Evolutionary conservation across 768 basidiomycete species (phyloP), one percentile per base, ranked within the genome.

Genomic region (Pholiota molesta): DNA sequence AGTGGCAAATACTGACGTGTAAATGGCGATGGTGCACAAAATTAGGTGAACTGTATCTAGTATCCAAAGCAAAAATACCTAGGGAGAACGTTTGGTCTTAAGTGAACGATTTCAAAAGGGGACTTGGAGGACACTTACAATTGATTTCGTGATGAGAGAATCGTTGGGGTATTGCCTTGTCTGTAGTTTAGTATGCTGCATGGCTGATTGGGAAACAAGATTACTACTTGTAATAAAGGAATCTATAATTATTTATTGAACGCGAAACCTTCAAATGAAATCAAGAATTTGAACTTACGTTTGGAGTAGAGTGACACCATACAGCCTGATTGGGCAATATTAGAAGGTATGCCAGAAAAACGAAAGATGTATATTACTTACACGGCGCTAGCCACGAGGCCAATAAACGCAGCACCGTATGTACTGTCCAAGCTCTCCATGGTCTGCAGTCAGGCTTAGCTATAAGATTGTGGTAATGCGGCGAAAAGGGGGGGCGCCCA

Each of bases 341-440:
- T 44, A 35, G 39, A 23, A 26, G 45, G 45, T 51, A 49, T 47
- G 49, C 17, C 14, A 2, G 7, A n/a, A 7, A 33, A 62, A 33
- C 19, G 29, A 57, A 16, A 57, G 23, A 52, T 26, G 26, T 33
- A 39, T 5, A 5, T n/a, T 17, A 67, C 81, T 57, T 67, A 84
- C 82, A 80, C 68, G n/a, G 80, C 74, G 59, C 77, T 78, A 16
- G 69, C 70, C 37, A 82, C 68, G 37, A 83, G 74, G 35, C 81
- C 81, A 61, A 84, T 69, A 61, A 84, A 78, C 37, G 79, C 77
- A 29, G 74, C 75, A 40, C 81, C 82, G 62, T 79, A 83, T 16
- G 79, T 81, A 37, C 70, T 68, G 53, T 79, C 75, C 21, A 91
- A 85, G 70, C 85, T 86, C 65, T 78, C 78, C 66, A 94, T 84